A percentile compares a stretch with the other conserved stretches of the same genome.
Conservation (phyloP, 352 stramenopile genomes). For the Globisporangium emineosum region DNA sequence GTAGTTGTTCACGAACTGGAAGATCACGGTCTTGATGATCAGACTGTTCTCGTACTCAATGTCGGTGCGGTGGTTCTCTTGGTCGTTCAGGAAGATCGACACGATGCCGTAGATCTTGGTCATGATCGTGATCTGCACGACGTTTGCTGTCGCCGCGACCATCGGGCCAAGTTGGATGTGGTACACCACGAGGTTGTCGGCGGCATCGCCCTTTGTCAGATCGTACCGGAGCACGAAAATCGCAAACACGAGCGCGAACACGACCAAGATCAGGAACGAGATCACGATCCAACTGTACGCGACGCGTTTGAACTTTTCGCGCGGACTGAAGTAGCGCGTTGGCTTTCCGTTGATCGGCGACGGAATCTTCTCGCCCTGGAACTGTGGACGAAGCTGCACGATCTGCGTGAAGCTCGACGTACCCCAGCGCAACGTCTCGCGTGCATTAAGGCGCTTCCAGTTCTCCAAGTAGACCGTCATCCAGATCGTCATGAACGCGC, state of each 20-base stretch:
- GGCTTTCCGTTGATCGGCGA: conserved; percentile 72
- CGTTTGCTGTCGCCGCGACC: conserved; percentile 66
- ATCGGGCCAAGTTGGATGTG: conserved; percentile 69
- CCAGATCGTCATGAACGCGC: conserved; percentile 89
- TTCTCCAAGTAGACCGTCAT: conserved; percentile 88
- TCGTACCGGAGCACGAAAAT: conserved; percentile 83
- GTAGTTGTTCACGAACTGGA: conserved; percentile 96
- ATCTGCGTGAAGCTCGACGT: conserved; percentile 71
- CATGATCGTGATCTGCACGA: conserved; percentile 87
- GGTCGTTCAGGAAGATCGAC: conserved; percentile 87
- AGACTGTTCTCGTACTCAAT: conserved; percentile 89
- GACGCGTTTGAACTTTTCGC: conserved; percentile 70
- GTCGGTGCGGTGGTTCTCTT: conserved; percentile 92
- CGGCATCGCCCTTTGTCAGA: conserved; percentile 58
- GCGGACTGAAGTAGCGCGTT: conserved; percentile 61
- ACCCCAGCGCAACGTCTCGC: conserved; percentile 82
- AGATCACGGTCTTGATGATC: conserved; percentile 94
- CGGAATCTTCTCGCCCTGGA: conserved; percentile 67
- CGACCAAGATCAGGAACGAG: conserved; percentile 69
- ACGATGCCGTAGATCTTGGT: conserved; percentile 91
- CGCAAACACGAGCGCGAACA: conserved; percentile 64
- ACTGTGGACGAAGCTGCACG: conserved; percentile 69
- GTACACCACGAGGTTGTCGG: conserved; percentile 53
- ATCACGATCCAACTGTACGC: conserved; percentile 79
- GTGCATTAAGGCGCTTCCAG: conserved; percentile 85